Evolutionary conservation across 495 filamentous ascomycete species (phyloP).

Genomic region (Endocarpon pusillum): DNA sequence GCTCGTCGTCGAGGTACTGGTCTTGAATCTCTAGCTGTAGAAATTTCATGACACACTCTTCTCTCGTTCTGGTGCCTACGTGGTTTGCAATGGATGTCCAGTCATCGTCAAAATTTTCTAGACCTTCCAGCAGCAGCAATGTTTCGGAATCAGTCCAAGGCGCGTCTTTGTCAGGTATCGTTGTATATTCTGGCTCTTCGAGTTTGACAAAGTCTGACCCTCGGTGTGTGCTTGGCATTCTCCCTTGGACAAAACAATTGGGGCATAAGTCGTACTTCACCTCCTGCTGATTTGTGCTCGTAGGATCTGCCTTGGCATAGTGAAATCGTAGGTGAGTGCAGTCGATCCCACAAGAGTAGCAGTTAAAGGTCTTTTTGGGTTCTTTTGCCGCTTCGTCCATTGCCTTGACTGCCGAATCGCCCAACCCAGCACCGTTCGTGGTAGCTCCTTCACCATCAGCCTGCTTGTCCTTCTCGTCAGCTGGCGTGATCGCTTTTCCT

Average conservation of each 20-base stretch:
- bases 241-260: conserved; percentile 67
- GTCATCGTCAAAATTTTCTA: conserved; percentile 86
- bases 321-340: conserved; percentile 88
- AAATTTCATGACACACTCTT: conserved; percentile 95
- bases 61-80: conserved; percentile 77
- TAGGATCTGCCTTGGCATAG: conserved; percentile 44
- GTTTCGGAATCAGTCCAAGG: conserved; percentile 84
- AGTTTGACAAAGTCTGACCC: conserved; percentile 67
- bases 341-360: conserved; percentile 80
- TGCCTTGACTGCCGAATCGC: conserved; percentile 31
- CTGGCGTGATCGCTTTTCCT: conserved; percentile 59
- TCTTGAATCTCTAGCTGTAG: conserved; percentile 81
- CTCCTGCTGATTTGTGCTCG: conserved; percentile 40
- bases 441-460: conserved; percentile 56
- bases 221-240: conserved; percentile 56
- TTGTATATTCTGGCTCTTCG: conserved; percentile 65
- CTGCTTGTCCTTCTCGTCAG: conserved; percentile 41
- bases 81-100: conserved; percentile 86
- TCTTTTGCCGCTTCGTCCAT: conserved; percentile 42
- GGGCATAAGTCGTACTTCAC: conserved; percentile 75
- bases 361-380: conserved; percentile 58
- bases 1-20: conserved; percentile 67
- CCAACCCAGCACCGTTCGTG: conserved; percentile 37
- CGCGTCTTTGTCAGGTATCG: conserved; percentile 58
- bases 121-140: conserved; percentile 66